These are phyloP conservation scores for Hypoxylon sp. DNA, from an alignment of 2,329 filamentous ascomycete genomes.

Conservation along the genomic window DNA sequence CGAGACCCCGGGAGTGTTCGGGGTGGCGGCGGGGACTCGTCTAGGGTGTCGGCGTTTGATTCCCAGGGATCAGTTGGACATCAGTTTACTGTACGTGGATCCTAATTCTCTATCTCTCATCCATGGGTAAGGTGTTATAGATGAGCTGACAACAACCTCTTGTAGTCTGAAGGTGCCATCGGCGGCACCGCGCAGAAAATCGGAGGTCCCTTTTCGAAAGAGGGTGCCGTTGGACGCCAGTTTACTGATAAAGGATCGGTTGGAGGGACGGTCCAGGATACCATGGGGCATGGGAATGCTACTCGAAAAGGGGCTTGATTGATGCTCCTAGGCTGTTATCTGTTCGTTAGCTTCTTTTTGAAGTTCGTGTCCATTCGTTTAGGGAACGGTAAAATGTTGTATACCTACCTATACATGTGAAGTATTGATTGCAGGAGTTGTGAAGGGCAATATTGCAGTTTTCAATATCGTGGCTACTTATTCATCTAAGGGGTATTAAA, in stretches of 20 bases:
- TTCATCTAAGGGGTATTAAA: too few species aligned
- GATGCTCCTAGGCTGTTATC: too few species aligned
- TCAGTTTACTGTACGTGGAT: slow-evolving; percentile 29
- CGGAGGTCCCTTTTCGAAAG: slow-evolving; percentile 30
- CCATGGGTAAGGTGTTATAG: background rate
- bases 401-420: too few species aligned
- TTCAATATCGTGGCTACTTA: too few species aligned
- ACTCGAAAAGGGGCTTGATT: slow-evolving; percentile 29
- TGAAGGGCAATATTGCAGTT: too few species aligned
- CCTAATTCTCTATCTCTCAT: background rate
- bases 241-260: slow-evolving; percentile 32
- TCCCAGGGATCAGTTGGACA: slow-evolving; percentile 30
- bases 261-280: slow-evolving; percentile 31
- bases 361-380: too few species aligned
- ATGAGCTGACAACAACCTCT: background rate
- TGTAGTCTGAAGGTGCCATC: slow-evolving; percentile 30
- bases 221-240: slow-evolving; percentile 27
- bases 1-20: slow-evolving; percentile 1
- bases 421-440: too few species aligned
- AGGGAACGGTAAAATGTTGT: too few species aligned
- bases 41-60: slow-evolving; percentile 28
- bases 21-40: slow-evolving; percentile 3
- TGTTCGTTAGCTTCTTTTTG: too few species aligned
- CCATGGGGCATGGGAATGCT: slow-evolving; percentile 24
- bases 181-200: slow-evolving; percentile 27